These are phyloP conservation scores for Trichoderma sp. DNA, from an alignment of 2,329 filamentous ascomycete genomes.

Conservation along the genomic window DNA sequence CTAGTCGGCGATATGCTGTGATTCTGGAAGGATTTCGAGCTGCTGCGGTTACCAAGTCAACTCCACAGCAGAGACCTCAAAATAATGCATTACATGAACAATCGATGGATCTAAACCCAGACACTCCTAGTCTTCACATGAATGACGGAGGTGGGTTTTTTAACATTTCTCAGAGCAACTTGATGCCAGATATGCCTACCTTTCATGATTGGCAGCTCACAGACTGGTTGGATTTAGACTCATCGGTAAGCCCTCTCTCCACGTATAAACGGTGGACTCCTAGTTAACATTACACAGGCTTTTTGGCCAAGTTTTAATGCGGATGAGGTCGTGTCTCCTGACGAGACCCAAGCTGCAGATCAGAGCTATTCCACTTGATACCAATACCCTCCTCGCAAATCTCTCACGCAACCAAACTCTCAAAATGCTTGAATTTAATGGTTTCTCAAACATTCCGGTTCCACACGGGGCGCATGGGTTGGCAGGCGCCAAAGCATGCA, in stretches of 20 bases:
- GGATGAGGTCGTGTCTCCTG: constrained; percentile 5
- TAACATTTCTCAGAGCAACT: background rate
- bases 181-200: background rate
- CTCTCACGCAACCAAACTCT: background rate
- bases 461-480: too few relatives aligned
- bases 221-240: constrained; percentile 37
- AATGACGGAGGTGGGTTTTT: background rate
- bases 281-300: background rate
- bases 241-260: constrained; percentile 26
- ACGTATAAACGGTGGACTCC: background rate
- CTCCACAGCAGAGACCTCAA: background rate
- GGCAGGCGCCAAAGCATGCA: background rate
- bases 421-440: background rate
- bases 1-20: constrained; percentile 51
- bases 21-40: constrained; percentile 53
- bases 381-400: background rate
- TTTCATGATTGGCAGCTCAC: constrained; percentile 34
- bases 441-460: background rate
- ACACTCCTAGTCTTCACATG: background rate
- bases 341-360: background rate
- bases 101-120: background rate
- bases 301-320: constrained; percentile 8
- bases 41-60: constrained; percentile 16
- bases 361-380: background rate
- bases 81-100: background rate